phyloP scores from a whole-genome alignment of 2,329 filamentous ascomycete species.

The Aphanocladium album region DNA sequence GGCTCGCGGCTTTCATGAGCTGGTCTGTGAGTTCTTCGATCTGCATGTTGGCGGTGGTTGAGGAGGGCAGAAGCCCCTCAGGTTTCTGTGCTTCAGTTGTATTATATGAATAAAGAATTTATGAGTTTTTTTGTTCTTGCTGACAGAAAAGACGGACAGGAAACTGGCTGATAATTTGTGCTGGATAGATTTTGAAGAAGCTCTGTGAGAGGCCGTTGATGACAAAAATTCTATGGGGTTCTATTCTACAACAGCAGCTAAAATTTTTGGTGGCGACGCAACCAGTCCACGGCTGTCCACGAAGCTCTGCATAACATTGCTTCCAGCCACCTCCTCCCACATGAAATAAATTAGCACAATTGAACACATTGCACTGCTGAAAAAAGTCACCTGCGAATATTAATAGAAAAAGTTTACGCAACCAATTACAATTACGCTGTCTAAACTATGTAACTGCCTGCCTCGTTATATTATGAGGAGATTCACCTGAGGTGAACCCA shows the following conservation, averaged over 20 bases:
- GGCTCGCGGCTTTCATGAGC: constrained; percentile 21
- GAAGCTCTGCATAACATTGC: no score
- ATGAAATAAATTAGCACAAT: neutral
- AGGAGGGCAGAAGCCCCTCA: neutral
- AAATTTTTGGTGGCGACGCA: constrained; percentile 8
- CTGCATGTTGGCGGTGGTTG: constrained; percentile 25
- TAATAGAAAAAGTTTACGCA: neutral
- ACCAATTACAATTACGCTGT: constrained; percentile 11
- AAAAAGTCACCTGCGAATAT: neutral
- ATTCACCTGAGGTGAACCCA: constrained; percentile 2
- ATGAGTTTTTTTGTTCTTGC: neutral
- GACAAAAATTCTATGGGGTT: constrained; percentile 13
- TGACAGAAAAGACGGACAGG: neutral
- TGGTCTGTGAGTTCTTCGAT: constrained; percentile 40
- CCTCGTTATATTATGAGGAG: constrained; percentile 14
- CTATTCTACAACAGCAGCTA: constrained; percentile 3
- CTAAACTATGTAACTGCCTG: constrained; percentile 14
- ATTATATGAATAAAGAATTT: neutral
- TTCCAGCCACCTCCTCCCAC: neutral
- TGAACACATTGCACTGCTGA: no score
- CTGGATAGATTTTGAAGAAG: neutral
- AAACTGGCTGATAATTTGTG: neutral
- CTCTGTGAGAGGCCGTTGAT: neutral
- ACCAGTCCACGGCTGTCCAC: neutral
- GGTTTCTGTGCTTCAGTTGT: neutral